Conservation (phyloP, 495 filamentous ascomycete genomes). For the Aspergillus affinis region DNA sequence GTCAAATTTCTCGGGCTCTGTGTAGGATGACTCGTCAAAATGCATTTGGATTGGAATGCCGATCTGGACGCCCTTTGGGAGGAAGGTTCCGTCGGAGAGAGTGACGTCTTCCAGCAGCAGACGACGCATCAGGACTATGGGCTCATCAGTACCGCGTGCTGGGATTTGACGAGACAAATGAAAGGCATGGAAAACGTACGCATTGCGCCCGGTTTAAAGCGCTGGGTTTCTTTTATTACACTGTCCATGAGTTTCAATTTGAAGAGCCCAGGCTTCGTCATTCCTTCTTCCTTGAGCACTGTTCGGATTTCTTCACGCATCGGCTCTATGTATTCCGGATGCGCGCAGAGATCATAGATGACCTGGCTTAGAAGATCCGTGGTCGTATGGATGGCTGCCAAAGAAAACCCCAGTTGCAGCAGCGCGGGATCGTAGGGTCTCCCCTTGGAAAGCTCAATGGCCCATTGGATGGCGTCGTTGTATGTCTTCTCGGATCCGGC, state of each 20-base stretch:
- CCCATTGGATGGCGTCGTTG: conserved; percentile 9
- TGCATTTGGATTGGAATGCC: conserved; percentile 24
- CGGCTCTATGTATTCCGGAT: too few species aligned
- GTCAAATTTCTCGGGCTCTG: conserved; percentile 41
- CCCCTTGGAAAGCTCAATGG: not conserved
- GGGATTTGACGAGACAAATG: not conserved
- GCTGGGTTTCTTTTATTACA: conserved; percentile 19
- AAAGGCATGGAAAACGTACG: conserved; percentile 8
- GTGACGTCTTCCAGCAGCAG: conserved; percentile 22
- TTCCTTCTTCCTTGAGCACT: conserved; percentile 7
- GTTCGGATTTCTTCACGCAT: too few species aligned
- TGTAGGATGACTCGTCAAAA: conserved; percentile 36
- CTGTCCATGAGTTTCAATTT: conserved; percentile 18
- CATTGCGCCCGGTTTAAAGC: conserved; percentile 10
- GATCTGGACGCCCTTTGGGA: conserved; percentile 25
- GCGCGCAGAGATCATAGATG: conserved; percentile 1
- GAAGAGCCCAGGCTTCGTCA: not conserved
- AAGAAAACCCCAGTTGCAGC: conserved; percentile 4
- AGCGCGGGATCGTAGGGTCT: conserved; percentile 6
- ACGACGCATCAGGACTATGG: conserved; percentile 40
- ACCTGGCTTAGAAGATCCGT: conserved; percentile 11
- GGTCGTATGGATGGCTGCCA: conserved; percentile 14
- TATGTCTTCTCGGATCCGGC: not conserved
- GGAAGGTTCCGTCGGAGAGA: conserved; percentile 23
- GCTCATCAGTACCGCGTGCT: not conserved